A percentile compares a stretch with the other conserved stretches of the same genome.
phyloP scores from a whole-genome alignment of 1,284 basidiomycete genomes.

The Pterulicium gracile region DNA sequence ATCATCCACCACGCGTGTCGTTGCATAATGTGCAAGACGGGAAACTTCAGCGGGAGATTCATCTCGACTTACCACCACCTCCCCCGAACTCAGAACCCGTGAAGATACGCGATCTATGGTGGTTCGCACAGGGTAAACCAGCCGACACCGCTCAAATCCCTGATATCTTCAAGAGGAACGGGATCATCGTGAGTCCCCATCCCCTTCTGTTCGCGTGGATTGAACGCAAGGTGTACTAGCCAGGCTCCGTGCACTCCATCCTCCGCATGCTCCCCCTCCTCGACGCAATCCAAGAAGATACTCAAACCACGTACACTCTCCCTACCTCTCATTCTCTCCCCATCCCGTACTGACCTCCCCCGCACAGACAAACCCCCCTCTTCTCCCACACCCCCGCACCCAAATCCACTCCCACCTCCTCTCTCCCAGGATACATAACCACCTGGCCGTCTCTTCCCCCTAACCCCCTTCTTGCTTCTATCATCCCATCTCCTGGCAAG shows the following conservation, averaged over 20 bases:
- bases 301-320: constrained; percentile 45
- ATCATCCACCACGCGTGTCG: constrained; percentile 54
- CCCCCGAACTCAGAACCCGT: constrained; percentile 10
- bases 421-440: constrained; percentile 44
- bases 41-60: constrained; percentile 34
- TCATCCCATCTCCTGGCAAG: constrained; percentile 29
- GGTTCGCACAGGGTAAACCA: constrained; percentile 46
- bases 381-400: no score
- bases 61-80: constrained; percentile 21
- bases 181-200: constrained; percentile 43
- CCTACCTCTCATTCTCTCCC: no score
- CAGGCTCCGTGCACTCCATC: constrained; percentile 65
- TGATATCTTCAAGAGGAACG: constrained; percentile 63
- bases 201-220: constrained; percentile 2
- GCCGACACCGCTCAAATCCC: constrained; percentile 38
- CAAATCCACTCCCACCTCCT: constrained; percentile 28
- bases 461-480: constrained; percentile 47
- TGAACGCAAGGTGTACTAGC: constrained; percentile 26
- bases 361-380: no score
- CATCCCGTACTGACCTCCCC: no score
- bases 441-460: constrained; percentile 57
- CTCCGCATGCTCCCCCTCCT: constrained; percentile 58
- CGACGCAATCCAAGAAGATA: constrained; percentile 54
- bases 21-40: constrained; percentile 73
- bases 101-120: constrained; percentile 50